Evolutionary conservation across 176 grass and related monocot genomes (phyloP).

Genomic region (Oropetium thomaeum): DNA sequence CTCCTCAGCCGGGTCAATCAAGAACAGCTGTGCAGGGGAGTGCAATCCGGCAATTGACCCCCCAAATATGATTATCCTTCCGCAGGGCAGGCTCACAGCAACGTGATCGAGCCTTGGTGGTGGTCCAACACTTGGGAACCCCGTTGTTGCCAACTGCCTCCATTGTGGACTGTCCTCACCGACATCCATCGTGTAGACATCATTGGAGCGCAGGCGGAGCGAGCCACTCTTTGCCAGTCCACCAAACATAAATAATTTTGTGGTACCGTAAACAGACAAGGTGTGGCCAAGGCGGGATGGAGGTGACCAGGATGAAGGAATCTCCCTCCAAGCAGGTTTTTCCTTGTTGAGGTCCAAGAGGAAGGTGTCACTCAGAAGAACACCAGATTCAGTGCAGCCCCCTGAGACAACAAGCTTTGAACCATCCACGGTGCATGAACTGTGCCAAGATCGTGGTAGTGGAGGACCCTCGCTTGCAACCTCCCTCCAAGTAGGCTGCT

Average conservation of each 20-base stretch:
- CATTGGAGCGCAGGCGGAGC: slow-evolving; percentile 63
- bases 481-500: slow-evolving; percentile 89
- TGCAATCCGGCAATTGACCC: slow-evolving; percentile 81
- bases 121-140: slow-evolving; percentile 45
- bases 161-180: slow-evolving; percentile 70
- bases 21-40: slow-evolving; percentile 69
- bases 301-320: slow-evolving; percentile 59
- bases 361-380: slow-evolving; percentile 87
- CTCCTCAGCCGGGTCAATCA: slow-evolving; percentile 73
- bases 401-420: slow-evolving; percentile 93
- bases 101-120: slow-evolving; percentile 93
- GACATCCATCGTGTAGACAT: slow-evolving; percentile 68
- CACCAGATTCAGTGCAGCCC: slow-evolving; percentile 73
- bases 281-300: slow-evolving; percentile 87
- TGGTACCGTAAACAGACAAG: slow-evolving; percentile 65
- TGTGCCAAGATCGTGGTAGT: slow-evolving; percentile 95
- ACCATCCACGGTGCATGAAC: slow-evolving; percentile 86
- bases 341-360: slow-evolving; percentile 82
- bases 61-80: slow-evolving; percentile 87
- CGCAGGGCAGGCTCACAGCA: slow-evolving; percentile 72
- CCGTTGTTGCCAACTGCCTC: slow-evolving; percentile 61
- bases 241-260: slow-evolving; percentile 91
- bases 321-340: slow-evolving; percentile 82
- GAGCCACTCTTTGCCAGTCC: slow-evolving; percentile 86
- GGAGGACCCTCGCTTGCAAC: slow-evolving; percentile 52